A percentile compares a stretch with the other conserved stretches of the same genome.
Evolutionary conservation across 2,329 filamentous ascomycete species (phyloP).

Genomic region (Elsinoe perseae): DNA sequence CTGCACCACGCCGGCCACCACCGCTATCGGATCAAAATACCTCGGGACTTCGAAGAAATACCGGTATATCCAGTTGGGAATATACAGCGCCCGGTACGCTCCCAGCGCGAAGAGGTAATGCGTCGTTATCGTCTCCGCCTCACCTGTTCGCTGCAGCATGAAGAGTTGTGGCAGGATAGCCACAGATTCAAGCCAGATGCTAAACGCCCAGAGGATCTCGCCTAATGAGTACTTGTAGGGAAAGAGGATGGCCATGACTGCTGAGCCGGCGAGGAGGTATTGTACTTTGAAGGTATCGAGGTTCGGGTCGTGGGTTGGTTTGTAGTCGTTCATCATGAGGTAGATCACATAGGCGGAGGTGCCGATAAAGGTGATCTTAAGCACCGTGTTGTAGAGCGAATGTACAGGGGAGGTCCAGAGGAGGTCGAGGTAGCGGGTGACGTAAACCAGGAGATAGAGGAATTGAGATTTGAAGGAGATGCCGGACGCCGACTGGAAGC

Average conservation of each 20-base stretch:
- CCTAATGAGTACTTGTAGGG: conserved; percentile 69
- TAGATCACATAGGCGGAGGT: conserved; percentile 92
- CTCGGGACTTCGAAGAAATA: conserved; percentile 61
- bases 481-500: conserved; percentile 63
- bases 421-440: conserved; percentile 85
- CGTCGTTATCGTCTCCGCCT: conserved; percentile 98
- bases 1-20: conserved; percentile 83
- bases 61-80: conserved; percentile 96
- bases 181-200: conserved; percentile 94
- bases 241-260: conserved; percentile 69
- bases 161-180: conserved; percentile 96
- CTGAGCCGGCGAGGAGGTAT: conserved; percentile 78
- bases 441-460: conserved; percentile 87
- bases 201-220: conserved; percentile 93
- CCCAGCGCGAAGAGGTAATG: conserved; percentile 95
- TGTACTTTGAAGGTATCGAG: conserved; percentile 96
- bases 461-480: conserved; percentile 99
- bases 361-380: conserved; percentile 91
- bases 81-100: conserved; percentile 86
- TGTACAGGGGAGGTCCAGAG: conserved; percentile 64
- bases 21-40: conserved; percentile 68
- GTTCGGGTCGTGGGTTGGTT: conserved; percentile 93
- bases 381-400: conserved; percentile 76
- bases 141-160: conserved; percentile 94
- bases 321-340: conserved; percentile 95